Evolutionary conservation across 2,329 filamentous ascomycete species (phyloP), one percentile per base, ranked within the genome.

Genomic region (Phaeoacremonium minimum): DNA sequence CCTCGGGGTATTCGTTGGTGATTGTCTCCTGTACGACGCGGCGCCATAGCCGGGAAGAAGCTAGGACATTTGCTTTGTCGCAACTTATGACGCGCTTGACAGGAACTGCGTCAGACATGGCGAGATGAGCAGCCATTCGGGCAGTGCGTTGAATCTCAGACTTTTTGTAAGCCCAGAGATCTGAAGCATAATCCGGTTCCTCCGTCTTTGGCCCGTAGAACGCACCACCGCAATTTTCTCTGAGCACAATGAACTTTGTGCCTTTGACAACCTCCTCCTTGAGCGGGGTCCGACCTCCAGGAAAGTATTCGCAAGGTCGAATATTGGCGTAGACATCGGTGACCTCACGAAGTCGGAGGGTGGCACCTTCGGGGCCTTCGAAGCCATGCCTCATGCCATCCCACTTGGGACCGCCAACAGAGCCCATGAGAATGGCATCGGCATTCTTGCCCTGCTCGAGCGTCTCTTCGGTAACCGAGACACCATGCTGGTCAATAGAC

Each of bases 341-440:
- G 66, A 96, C 87, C 67, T 94, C 96, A 67, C 91, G 88, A 36
- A 97, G 85, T 49, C 73, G 78, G 44, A 97, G 83, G 52, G 97
- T 81, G 43, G 91, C 91, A 67, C 96, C 87, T 63, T 97, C 91
- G 2, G 91, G 91, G 30, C 90, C 87, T 45, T 96, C 84, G 40
- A 80, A n/a, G n/a, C n/a, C n/a, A n/a, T n/a, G 49, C 56, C 52
- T 67, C 48, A 87, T 87, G 19, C 88, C 93, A 43, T 90, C 90
- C 88, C 90, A 97, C 87, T 96, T 64, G 12, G 93, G 91, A n/a
- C 91, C 91, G 50, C 91, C 91, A 55, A 97, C 94, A 50, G 91
- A 88, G 49, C 90, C 91, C 37, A 97, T 81, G 41, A 97, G 81
- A 42, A 97, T 85, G 28, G 90, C 91, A 62, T 95, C 85, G 46